Conservation (phyloP, 352 stramenopile genomes). For the Pythium aristosporum region DNA sequence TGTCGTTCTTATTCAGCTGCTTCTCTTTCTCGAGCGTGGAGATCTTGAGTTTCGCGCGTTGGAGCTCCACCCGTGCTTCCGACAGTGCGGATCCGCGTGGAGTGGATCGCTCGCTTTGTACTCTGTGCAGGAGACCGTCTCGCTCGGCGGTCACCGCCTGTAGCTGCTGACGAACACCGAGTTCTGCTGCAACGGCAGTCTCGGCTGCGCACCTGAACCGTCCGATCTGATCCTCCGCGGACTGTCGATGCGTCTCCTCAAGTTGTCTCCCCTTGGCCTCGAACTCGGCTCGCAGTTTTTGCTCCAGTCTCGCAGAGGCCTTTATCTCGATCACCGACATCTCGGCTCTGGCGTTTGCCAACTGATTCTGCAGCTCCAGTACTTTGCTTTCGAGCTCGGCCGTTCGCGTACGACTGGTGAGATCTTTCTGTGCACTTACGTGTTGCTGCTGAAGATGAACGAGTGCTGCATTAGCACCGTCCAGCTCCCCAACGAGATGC, state of each 20-base stretch:
- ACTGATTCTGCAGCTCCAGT: constrained; percentile 2
- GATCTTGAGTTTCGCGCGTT: constrained; percentile 56
- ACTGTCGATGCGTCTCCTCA: neutral
- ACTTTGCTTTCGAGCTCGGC: neutral
- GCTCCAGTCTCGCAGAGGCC: neutral
- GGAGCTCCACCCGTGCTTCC: constrained; percentile 44
- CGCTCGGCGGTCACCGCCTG: constrained; percentile 26
- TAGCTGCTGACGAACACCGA: constrained; percentile 14
- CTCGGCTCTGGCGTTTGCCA: neutral
- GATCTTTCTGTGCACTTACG: neutral
- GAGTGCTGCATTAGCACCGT: neutral
- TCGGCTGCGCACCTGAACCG: constrained; percentile 22
- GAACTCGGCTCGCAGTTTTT: constrained; percentile 6
- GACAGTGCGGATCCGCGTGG: constrained; percentile 29
- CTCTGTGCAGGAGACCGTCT: constrained; percentile 23
- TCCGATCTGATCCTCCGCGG: constrained; percentile 10
- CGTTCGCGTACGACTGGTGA: neutral
- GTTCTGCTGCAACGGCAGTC: constrained; percentile 15
- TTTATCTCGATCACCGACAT: neutral
- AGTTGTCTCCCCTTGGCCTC: constrained; percentile 1
- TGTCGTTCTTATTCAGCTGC: constrained; percentile 31
- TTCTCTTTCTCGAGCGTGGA: constrained; percentile 39
- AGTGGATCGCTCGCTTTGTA: constrained; percentile 15
- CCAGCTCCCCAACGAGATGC: constrained; percentile 20
- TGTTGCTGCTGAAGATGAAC: neutral